Evolutionary conservation across 345 rosid genomes (phyloP), one percentile per base, ranked within the genome.

Genomic region (Brassica napus): DNA sequence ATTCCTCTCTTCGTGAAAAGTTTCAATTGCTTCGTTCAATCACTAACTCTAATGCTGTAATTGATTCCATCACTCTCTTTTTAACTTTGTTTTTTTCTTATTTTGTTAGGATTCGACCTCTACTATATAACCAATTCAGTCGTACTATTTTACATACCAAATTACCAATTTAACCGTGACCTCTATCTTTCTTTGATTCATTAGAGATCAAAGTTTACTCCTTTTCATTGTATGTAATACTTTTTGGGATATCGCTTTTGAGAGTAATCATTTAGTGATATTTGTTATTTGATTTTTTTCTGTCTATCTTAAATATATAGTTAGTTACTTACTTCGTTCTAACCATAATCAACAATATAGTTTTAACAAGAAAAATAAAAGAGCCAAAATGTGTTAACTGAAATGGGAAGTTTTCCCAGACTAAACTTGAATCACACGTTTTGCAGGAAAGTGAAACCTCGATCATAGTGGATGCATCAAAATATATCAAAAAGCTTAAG

Each of bases 381-480:
- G 30, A 65, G 62, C 1, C 39, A 31, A 21, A 69, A 8, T n/a
- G 16, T 21, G 64, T 61, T 61, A n/a, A 55, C 11, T 14, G 3
- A 69, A 61, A 62, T 64, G 35, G 18, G 30, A 5, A 39, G 24
- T 26, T 61, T 44, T 30, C 70, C 30, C 49, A 60, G 8, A 66
- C 34, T 39, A 30, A 35, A 65, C 28, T 31, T 63, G 15, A 77
- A 24, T 24, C 26, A 15, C 21, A 42, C 16, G 12, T 54, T 47
- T 52, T 74, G 15, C 90, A 94, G 98, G 61, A 83, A 68, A 89
- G 78, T 62, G 83, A 90, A 74, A 86, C 88, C 3, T 86, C 94
- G 70, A 87, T 91, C 82, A 83, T 92, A 55, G 77, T 83, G 16
- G 97, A 94, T 77, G 98, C 98, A 65, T 87, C 97, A 8, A 91